Conservation (phyloP, 2,329 filamentous ascomycete genomes). For the Alternaria longipes region DNA sequence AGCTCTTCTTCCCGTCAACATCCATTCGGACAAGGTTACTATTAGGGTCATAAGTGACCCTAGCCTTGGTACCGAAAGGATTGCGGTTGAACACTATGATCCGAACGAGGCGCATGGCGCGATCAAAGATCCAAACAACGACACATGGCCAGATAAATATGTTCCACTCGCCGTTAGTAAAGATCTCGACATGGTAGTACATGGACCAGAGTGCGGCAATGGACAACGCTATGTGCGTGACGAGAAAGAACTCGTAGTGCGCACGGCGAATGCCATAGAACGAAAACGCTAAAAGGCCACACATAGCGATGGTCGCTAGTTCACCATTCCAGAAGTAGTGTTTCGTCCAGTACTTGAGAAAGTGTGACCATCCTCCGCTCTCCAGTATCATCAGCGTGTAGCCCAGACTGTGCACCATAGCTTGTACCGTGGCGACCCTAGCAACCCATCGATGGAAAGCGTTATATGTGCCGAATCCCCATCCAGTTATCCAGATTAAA, state of each 20-base stretch:
- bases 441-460: slow-evolving; percentile 74
- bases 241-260: slow-evolving; percentile 57
- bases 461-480: slow-evolving; percentile 73
- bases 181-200: slow-evolving; percentile 65
- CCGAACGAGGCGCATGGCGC: slow-evolving; percentile 57
- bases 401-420: slow-evolving; percentile 68
- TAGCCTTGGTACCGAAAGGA: slow-evolving; percentile 48
- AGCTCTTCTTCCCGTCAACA: slow-evolving; percentile 49
- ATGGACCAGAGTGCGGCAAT: slow-evolving; percentile 60
- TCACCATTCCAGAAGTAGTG: slow-evolving; percentile 63
- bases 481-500: slow-evolving; percentile 72
- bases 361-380: slow-evolving; percentile 52
- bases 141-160: slow-evolving; percentile 61
- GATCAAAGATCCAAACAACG: slow-evolving; percentile 62
- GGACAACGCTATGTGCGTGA: slow-evolving; percentile 54
- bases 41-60: slow-evolving; percentile 54
- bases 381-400: slow-evolving; percentile 62
- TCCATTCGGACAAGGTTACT: slow-evolving; percentile 61
- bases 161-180: slow-evolving; percentile 58
- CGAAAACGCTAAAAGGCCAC: slow-evolving; percentile 57
- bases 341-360: slow-evolving; percentile 48
- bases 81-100: slow-evolving; percentile 56
- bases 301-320: slow-evolving; percentile 57
- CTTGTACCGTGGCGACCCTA: slow-evolving; percentile 68
- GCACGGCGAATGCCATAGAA: slow-evolving; percentile 62